These are phyloP conservation scores for Amoebophrya sp. DNA, from an alignment of 169 alveolate species.

Conservation along the genomic window DNA sequence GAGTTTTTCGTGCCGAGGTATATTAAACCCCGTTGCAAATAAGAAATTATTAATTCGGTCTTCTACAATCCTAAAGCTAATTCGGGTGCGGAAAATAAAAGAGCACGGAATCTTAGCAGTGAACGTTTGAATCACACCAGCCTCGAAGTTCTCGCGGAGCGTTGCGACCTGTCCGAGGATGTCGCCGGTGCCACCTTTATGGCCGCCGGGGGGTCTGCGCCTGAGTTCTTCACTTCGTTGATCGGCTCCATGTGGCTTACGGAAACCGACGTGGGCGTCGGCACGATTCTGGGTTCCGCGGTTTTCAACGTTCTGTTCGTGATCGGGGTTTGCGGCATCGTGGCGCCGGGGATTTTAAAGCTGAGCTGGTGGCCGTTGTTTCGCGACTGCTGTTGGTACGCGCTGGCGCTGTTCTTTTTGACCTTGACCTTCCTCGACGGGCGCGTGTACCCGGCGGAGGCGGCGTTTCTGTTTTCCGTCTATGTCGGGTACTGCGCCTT, in stretches of 20 bases:
- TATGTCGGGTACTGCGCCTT: not conserved
- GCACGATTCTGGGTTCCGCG: conserved; percentile 32
- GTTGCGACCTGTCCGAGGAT: conserved; percentile 7
- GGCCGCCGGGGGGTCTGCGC: conserved; percentile 32
- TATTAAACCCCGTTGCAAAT: no score
- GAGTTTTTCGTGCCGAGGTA: no score
- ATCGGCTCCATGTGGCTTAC: conserved; percentile 4
- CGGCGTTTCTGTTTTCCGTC: not conserved
- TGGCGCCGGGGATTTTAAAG: conserved; percentile 5
- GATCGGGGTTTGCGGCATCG: conserved; percentile 26
- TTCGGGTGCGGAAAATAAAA: no score
- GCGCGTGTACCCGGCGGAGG: not conserved
- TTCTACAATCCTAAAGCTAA: no score
- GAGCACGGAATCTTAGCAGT: no score
- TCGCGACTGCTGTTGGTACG: conserved; percentile 20
- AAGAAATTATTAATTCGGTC: no score
- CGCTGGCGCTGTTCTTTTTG: not conserved
- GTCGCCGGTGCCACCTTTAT: conserved; percentile 35
- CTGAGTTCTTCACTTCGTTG: conserved; percentile 28
- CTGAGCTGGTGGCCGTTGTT: conserved; percentile 27
- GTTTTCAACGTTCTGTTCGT: conserved; percentile 30
- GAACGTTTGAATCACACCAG: no score
- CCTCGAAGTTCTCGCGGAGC: conserved; percentile 8
- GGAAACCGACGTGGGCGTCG: conserved; percentile 16
- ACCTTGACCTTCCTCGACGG: not conserved